Evolutionary conservation across 1,284 basidiomycete species (phyloP).

Genomic region (Boletus albobrunnescens): DNA sequence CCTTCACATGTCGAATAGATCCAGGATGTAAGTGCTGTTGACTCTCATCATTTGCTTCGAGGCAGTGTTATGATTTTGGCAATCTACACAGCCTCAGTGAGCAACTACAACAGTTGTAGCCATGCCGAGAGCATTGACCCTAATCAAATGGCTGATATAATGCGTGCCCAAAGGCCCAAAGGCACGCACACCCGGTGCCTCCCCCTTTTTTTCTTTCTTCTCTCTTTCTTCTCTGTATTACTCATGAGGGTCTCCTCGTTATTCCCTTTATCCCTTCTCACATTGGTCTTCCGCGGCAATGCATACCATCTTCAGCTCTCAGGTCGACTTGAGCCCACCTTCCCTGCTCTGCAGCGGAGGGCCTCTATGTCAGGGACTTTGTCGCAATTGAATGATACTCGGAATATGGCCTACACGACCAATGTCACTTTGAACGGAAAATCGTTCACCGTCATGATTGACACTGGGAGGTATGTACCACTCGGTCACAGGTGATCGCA

Average conservation of each 20-base stretch:
- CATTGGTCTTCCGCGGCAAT: background rate
- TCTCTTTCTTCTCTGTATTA: background rate
- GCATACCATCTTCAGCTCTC: constrained; percentile 18
- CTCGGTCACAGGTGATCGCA: background rate
- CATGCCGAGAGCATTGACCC: too few species aligned
- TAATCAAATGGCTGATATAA: too few species aligned
- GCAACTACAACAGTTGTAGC: too few species aligned
- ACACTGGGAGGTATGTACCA: constrained; percentile 59
- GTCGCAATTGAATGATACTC: constrained; percentile 25
- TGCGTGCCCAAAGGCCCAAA: too few species aligned
- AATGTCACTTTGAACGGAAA: constrained; percentile 50
- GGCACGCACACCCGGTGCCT: background rate
- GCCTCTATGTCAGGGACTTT: constrained; percentile 15
- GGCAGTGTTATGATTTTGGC: too few species aligned
- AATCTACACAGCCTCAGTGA: too few species aligned
- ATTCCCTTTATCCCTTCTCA: constrained; percentile 14
- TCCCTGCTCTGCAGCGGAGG: constrained; percentile 14
- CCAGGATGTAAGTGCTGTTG: too few species aligned
- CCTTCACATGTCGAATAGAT: too few species aligned
- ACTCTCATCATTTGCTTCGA: too few species aligned
- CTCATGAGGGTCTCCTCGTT: constrained; percentile 14
- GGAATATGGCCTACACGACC: constrained; percentile 49
- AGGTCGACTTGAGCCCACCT: constrained; percentile 10
- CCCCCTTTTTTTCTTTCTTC: background rate
- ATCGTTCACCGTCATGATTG: constrained; percentile 50